Percentiles rank a stretch among this genome's conserved stretches.
Evolutionary conservation across 768 basidiomycete species (phyloP).

Genomic region (Termitomyces eurrhizus): DNA sequence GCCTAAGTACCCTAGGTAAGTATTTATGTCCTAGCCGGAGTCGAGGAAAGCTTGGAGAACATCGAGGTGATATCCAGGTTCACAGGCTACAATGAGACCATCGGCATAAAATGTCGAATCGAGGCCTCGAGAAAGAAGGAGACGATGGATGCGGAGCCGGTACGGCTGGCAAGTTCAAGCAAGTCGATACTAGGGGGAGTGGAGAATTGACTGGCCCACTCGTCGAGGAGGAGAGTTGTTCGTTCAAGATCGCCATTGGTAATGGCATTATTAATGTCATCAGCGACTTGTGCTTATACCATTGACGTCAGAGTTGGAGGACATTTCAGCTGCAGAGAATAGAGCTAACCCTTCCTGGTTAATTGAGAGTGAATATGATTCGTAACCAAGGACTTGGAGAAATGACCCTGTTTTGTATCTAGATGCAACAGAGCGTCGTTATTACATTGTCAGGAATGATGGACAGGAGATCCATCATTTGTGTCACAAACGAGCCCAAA

Average conservation of each 20-base stretch:
- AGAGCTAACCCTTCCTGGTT: slow-evolving; percentile 4
- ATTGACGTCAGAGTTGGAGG: not conserved
- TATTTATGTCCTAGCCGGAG: slow-evolving; percentile 9
- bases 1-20: slow-evolving; percentile 4
- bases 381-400: not conserved
- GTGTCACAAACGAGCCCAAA: no score
- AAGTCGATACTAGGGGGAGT: not conserved
- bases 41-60: slow-evolving; percentile 11
- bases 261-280: not conserved
- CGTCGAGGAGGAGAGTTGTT: not conserved
- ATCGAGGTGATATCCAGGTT: not conserved
- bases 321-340: not conserved
- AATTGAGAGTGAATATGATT: not conserved
- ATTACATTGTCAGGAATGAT: no score
- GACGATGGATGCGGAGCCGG: slow-evolving; percentile 3
- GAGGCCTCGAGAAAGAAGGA: slow-evolving; percentile 4
- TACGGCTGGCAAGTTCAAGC: not conserved
- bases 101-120: not conserved
- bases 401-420: not conserved
- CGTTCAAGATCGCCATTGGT: not conserved
- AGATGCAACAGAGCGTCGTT: no score
- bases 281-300: not conserved
- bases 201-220: not conserved
- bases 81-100: slow-evolving; percentile 1
- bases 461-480: no score